Conservation (phyloP, 768 basidiomycete genomes). For the Auricularia auricula-judae region DNA sequence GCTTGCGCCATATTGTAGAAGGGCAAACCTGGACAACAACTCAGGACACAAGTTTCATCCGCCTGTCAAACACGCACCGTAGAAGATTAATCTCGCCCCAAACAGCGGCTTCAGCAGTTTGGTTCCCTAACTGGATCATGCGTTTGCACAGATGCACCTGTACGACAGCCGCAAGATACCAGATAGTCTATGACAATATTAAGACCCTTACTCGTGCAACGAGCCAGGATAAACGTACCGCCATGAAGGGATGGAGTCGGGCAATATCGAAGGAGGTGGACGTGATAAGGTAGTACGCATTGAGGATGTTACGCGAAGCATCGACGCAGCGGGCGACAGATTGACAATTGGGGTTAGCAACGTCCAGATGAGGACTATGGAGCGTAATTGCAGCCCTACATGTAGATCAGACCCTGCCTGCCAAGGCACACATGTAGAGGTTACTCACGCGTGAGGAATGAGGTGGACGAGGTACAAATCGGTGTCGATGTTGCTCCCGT, state of each 20-base stretch:
- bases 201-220: background rate
- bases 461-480: slow-evolving; percentile 83
- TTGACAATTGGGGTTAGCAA: slow-evolving; percentile 48
- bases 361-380: slow-evolving; percentile 75
- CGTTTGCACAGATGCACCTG: slow-evolving; percentile 80
- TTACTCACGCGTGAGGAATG: slow-evolving; percentile 71
- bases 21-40: slow-evolving; percentile 50
- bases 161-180: slow-evolving; percentile 84
- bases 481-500: slow-evolving; percentile 53
- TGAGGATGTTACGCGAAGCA: slow-evolving; percentile 63
- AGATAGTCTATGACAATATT: slow-evolving; percentile 41
- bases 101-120: slow-evolving; percentile 58
- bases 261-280: slow-evolving; percentile 75
- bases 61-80: slow-evolving; percentile 32
- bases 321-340: slow-evolving; percentile 68
- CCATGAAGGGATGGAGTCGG: slow-evolving; percentile 70
- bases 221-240: slow-evolving; percentile 33
- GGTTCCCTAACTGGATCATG: slow-evolving; percentile 73
- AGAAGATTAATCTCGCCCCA: slow-evolving; percentile 86
- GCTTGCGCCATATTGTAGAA: slow-evolving; percentile 68
- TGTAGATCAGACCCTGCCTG: slow-evolving; percentile 6
- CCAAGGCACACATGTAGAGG: slow-evolving; percentile 6
- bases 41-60: background rate
- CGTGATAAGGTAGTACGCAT: slow-evolving; percentile 66
- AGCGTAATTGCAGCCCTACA: slow-evolving; percentile 76